Evolutionary conservation across 148 eudicot genomes (phyloP), one percentile per base, ranked within the genome.

Genomic region (Rhododendron williamsianum): DNA sequence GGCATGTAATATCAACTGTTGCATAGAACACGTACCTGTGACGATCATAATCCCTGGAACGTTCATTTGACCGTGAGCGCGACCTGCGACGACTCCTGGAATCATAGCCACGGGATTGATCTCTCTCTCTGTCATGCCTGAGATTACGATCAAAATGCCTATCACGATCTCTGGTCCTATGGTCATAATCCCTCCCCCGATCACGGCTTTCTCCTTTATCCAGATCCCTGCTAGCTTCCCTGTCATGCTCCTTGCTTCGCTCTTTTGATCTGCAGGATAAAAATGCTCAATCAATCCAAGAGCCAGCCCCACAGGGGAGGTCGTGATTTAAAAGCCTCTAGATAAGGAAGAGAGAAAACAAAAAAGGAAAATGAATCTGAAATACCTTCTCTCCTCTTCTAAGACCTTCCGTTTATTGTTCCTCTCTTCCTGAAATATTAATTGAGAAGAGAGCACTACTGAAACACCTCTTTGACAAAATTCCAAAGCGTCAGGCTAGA

Each of bases 61-160:
- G 96, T 52, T 95, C 99, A 84, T 83, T 89, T 80, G 99, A 97
- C 13, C 96, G 91, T 23, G 98, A 95, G 54, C 98, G 98, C 16
- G 99, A 96, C 86, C 98, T 91, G 15, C 91, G 92, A 74, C 92
- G 95, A 87, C 93, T 93, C 86, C 97, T 93, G 23, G 95, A 91
- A 85, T 96, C 98, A 84, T 93, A 88, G 89, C 91, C 89, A 81
- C 91, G 96, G 74, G 96, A 86, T 43, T 90, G 90, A 33, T 93
- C 98, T 87, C 94, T 91, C 9, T 93, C 98, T 89, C 94, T 91
- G 21, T 86, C 93, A 80, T 88, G 69, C 5, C 89, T 92, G 81
- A 87, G 93, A 82, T 91, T 93, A 81, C 98, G 91, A 84, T 92
- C 95, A 86, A 72, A 45, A 84, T 92, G 69, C 84, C 95, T 91